These are phyloP conservation scores for Globisporangium solare DNA, from an alignment of 352 stramenopile species.

Conservation along the genomic window DNA sequence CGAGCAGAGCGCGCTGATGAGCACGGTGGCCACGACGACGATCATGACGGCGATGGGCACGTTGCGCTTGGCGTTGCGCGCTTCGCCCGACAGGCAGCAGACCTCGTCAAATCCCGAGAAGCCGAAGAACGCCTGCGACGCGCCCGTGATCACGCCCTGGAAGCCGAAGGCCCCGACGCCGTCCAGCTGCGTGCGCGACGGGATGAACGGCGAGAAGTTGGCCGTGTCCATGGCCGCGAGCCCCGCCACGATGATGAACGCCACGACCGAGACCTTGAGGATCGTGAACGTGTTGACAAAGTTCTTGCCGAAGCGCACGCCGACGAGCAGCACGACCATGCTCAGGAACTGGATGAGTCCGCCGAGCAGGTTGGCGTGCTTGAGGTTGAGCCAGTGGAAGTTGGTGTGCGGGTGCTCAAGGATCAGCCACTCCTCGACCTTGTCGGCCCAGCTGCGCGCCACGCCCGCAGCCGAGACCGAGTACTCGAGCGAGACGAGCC, in stretches of 20 bases:
- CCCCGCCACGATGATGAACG: neutral
- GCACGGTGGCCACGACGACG: conserved; percentile 41
- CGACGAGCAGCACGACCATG: conserved; percentile 60
- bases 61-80: conserved; percentile 33
- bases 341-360: conserved; percentile 55
- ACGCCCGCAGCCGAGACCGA: neutral
- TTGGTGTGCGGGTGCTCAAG: conserved; percentile 22
- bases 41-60: conserved; percentile 54
- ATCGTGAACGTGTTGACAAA: conserved; percentile 7
- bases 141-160: conserved; percentile 10
- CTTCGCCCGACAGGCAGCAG: conserved; percentile 59
- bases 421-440: conserved; percentile 41
- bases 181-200: neutral
- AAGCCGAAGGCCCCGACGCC: conserved; percentile 32
- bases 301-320: conserved; percentile 77
- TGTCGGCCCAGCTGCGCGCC: conserved; percentile 21
- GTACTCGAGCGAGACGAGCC: conserved; percentile 22
- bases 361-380: conserved; percentile 38
- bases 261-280: neutral
- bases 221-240: neutral
- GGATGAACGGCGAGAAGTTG: conserved; percentile 6
- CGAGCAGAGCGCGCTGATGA: conserved; percentile 58
- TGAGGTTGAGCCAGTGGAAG: conserved; percentile 44
- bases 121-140: conserved; percentile 28
- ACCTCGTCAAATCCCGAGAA: conserved; percentile 89